Evolutionary conservation across 2,329 filamentous ascomycete species (phyloP).

Genomic region (Penicillium janthinellum): DNA sequence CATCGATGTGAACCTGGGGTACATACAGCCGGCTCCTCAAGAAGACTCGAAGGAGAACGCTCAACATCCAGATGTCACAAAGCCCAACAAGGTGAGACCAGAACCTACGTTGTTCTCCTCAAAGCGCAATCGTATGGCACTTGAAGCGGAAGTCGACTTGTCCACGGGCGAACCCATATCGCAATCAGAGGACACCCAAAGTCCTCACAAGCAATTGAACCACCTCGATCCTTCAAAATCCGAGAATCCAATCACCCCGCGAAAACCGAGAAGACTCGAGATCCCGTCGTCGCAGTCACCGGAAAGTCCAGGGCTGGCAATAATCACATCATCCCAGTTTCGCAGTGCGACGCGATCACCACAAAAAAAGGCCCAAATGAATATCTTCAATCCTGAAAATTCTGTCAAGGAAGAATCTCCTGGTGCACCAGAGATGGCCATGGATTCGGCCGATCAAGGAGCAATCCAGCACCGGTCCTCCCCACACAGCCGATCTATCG

Average conservation of each 20-base stretch:
- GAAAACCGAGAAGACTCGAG: slow-evolving; percentile 34
- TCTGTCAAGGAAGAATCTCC: slow-evolving; percentile 27
- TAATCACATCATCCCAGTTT: slow-evolving; percentile 42
- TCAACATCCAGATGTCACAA: background rate
- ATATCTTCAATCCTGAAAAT: background rate
- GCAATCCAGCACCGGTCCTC: slow-evolving; percentile 5
- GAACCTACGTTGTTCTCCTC: background rate
- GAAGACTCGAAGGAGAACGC: slow-evolving; percentile 5
- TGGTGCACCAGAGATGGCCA: background rate
- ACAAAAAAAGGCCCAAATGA: slow-evolving; percentile 18
- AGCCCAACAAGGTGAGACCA: background rate
- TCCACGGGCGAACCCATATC: slow-evolving; percentile 27
- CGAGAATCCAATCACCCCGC: slow-evolving; percentile 35
- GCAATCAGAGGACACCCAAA: slow-evolving; percentile 11
- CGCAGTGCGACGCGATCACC: slow-evolving; percentile 32
- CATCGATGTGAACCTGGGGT: slow-evolving; percentile 34
- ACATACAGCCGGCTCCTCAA: slow-evolving; percentile 30
- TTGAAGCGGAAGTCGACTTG: slow-evolving; percentile 24
- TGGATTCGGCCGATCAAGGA: slow-evolving; percentile 9
- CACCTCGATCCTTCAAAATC: background rate
- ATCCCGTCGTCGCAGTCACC: slow-evolving; percentile 49
- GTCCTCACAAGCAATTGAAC: background rate
- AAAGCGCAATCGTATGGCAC: slow-evolving; percentile 17
- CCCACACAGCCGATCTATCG: background rate
- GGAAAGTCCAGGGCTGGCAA: slow-evolving; percentile 42